Base-by-base conservation (phyloP, 139 green algal species). In the Chlorella sp. region DNA sequence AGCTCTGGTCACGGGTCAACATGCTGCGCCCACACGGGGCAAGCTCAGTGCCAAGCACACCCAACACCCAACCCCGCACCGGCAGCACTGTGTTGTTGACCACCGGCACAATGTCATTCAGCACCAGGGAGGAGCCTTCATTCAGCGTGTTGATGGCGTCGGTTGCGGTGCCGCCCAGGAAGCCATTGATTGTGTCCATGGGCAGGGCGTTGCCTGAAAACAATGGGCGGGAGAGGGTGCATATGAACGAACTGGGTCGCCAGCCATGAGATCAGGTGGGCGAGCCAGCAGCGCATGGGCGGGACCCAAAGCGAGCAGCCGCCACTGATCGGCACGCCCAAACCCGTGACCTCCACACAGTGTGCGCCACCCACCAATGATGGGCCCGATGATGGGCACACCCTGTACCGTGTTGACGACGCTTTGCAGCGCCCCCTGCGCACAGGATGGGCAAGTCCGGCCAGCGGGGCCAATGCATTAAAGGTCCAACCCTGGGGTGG, bases 41-140 rank as follows among this genome's bases (percentile, higher is more conserved):
- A n/a, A n/a, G n/a, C n/a, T n/a, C n/a, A n/a, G n/a, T n/a, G n/a
- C n/a, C n/a, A n/a, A 60, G 51, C 51, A 60, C 24, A 16, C 9
- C 9, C 51, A 60, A 16, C 51, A 16, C 16, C 2, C 13, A 60
- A 3, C 2, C 13, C 7, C 51, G 51, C 51, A 60, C 22, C 1
- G 74, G 74, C 74, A 80, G 41, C 48, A 65, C n/a, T 3, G 46
- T 64, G 74, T 20, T 51, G n/a, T 80, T 80, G 19, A 80, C 46
- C 30, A 43, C 19, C 2, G n/a, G 30, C 3, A 51, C 46, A 3
- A 13, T 51, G 48, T 30, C 43, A n/a, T 65, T 51, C n/a, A 80
- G 36, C 13, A 36, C 62, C 62, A 43, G 34, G 19, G n/a, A 8
- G 6, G 74, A 34, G 13, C 7, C 74, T n/a, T 30, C 46, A n/a